Base-by-base conservation (phyloP, 2,329 filamentous ascomycete species). In the Trichothecium roseum region DNA sequence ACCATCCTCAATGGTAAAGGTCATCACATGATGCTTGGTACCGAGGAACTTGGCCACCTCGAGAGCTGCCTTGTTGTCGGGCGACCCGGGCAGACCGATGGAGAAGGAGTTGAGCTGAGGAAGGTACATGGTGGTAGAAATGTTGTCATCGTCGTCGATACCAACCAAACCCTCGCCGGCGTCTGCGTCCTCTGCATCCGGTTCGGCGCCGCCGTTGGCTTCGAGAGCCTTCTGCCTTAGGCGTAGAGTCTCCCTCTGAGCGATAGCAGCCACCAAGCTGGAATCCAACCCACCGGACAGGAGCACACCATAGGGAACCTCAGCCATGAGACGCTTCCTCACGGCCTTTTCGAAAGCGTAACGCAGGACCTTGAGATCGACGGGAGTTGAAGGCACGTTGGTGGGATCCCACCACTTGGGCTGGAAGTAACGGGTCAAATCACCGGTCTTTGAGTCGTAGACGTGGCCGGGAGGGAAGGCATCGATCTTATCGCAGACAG, bases 51-150 rank as follows among this genome's bases (percentile, higher is more conserved):
- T 84, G 53, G 91, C 91, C 14, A 95, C 91, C 63, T 95, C 84
- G 38, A 88, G 68, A 14, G 91, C 91, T 32, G 91, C 91, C 60
- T 83, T 78, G 54, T 86, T 91, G 60, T 98, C 91, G 34, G 91
- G 91, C 24, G 91, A 85, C 47, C 81, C 84, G 7, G 89, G 88
- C 26, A 98, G 78, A 54, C 91, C 91, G 47, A 98, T 98, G 13
- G 91, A 98, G 72, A 98, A 98, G 13, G 88, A 95, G 76, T 96
- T 93, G 60, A 98, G 78, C 61, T 96, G 84, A 26, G 89, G 87
- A 37, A 96, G 78, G 52, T 91, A 85, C 37, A 88, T 91, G 43
- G 94, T 76, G 12, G 88, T 94, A 33, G 82, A 86, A 42, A 96
- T 67, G 54, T 89, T 76, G 68, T 94, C 82, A 40, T 89, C 77